A percentile compares a stretch with the other conserved stretches of the same genome.
Conservation (phyloP, 202 grass and related monocot genomes). For the Setaria viridis region DNA sequence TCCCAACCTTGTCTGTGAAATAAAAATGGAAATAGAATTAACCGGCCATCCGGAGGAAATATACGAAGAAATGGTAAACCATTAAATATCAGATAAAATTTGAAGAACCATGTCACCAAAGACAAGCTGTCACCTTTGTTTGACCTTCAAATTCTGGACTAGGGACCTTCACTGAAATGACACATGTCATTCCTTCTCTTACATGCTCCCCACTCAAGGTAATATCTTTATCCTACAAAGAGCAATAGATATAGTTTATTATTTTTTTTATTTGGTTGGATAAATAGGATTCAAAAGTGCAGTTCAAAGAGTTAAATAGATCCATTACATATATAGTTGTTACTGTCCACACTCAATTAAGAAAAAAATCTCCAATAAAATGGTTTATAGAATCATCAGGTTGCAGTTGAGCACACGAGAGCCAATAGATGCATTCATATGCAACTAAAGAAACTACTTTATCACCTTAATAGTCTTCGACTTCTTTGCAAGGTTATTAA, state of each 20-base stretch:
- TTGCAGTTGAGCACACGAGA: slow-evolving; percentile 13
- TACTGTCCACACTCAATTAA: neutral
- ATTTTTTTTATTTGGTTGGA: slow-evolving; percentile 13
- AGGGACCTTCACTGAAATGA: slow-evolving; percentile 95
- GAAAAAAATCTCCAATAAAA: slow-evolving; percentile 22
- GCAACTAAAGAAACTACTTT: slow-evolving; percentile 31
- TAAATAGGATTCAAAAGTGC: slow-evolving; percentile 25
- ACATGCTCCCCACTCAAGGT: slow-evolving; percentile 94
- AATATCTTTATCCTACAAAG: slow-evolving; percentile 93
- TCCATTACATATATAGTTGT: slow-evolving; percentile 12
- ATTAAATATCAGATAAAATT: slow-evolving; percentile 32
- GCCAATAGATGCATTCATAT: slow-evolving; percentile 15
- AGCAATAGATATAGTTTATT: slow-evolving; percentile 11
- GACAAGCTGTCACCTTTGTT: slow-evolving; percentile 75
- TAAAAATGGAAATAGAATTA: slow-evolving; percentile 30
- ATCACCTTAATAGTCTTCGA: slow-evolving; percentile 88
- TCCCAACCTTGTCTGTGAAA: slow-evolving; percentile 84
- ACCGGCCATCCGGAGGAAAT: neutral
- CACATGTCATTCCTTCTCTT: slow-evolving; percentile 95
- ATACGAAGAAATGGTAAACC: slow-evolving; percentile 1
- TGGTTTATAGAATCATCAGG: slow-evolving; percentile 1
- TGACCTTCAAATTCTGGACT: slow-evolving; percentile 99
- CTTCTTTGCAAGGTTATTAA: slow-evolving; percentile 92
- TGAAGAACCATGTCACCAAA: slow-evolving; percentile 20
- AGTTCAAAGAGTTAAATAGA: neutral